These are phyloP conservation scores for Echinosophora koreensis DNA, from an alignment of 306 rosid genomes.

Conservation along the genomic window DNA sequence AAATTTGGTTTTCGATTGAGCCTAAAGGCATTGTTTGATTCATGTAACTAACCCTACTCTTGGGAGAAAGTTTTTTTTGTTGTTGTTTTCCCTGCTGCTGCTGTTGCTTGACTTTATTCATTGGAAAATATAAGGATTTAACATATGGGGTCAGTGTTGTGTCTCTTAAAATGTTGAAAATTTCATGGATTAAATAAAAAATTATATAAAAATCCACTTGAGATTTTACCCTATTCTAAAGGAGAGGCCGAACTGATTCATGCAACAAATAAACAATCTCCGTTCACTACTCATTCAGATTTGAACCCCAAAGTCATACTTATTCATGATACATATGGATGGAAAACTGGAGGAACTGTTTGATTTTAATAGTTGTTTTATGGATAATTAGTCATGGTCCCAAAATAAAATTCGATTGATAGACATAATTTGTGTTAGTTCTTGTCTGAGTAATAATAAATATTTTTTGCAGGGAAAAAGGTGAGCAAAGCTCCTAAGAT, in stretches of 20 bases:
- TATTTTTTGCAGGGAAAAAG: constrained; percentile 50
- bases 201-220: too few relatives aligned
- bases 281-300: too few relatives aligned
- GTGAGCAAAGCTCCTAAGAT: constrained; percentile 60
- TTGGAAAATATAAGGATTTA: not conserved
- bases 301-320: not conserved
- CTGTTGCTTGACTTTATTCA: not conserved
- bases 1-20: not conserved
- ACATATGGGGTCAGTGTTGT: too few relatives aligned
- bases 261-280: not conserved
- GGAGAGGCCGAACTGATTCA: not conserved
- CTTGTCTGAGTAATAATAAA: not conserved
- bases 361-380: not conserved
- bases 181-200: not conserved
- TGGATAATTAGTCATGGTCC: not conserved
- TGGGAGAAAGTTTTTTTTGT: too few relatives aligned
- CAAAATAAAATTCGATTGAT: not conserved
- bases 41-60: too few relatives aligned
- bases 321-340: not conserved
- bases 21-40: not conserved
- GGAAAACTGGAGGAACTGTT: not conserved
- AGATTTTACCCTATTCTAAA: not conserved
- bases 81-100: too few relatives aligned
- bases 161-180: not conserved
- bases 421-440: not conserved